Evolutionary conservation across 1,284 basidiomycete species (phyloP).

Genomic region (Leccinum subrobustum): DNA sequence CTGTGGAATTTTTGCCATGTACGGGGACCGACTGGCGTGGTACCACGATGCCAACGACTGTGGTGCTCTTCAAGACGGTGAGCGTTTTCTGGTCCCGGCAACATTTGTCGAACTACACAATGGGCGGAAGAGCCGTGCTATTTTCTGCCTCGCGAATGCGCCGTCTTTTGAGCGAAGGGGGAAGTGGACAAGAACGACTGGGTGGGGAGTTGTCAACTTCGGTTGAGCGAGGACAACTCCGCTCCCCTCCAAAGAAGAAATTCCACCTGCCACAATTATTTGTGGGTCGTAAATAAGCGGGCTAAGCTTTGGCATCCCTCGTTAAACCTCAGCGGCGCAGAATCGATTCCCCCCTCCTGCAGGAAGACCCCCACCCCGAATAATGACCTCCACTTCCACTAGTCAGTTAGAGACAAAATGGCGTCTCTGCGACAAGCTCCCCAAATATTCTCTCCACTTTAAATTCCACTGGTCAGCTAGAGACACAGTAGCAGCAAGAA

Average conservation of each 20-base stretch:
- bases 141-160: background rate
- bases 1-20: conserved; percentile 7
- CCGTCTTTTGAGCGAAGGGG: background rate
- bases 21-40: background rate
- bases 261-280: conserved; percentile 17
- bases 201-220: background rate
- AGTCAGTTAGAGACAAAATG: no score
- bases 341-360: background rate
- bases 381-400: no score
- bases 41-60: background rate
- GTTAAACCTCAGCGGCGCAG: background rate
- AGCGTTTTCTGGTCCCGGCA: conserved; percentile 4
- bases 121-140: conserved; percentile 7
- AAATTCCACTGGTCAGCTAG: background rate
- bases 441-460: no score
- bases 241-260: conserved; percentile 18
- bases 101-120: background rate
- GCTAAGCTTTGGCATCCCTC: background rate
- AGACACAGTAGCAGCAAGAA: background rate
- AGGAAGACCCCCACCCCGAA: no score
- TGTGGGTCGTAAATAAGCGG: background rate
- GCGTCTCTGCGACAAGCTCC: no score
- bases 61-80: conserved; percentile 12
- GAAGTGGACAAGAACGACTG: no score
- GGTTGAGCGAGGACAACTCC: conserved; percentile 18